Evolutionary conservation across 495 filamentous ascomycete species (phyloP), one percentile per base, ranked within the genome.

Genomic region (Clavariopsis aquatica): DNA sequence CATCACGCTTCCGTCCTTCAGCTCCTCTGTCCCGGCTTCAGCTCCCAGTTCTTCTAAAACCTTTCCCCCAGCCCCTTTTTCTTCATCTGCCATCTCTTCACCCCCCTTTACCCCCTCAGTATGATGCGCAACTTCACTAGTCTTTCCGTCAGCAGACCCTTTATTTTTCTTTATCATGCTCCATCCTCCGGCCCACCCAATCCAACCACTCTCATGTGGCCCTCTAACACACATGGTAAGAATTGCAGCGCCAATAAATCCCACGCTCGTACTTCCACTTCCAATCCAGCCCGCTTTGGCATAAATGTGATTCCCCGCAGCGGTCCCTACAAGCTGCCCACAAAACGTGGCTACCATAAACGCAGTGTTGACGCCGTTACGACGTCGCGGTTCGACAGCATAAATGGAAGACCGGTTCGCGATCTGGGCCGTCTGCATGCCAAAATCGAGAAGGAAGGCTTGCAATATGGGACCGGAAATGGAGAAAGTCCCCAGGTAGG

Each of bases 331-430:
- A 22, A 95, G 73, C 77, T 94, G 90, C 0, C 90, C 90, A 47
- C 81, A 83, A 71, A 93, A 94, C 0, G 81, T 81, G 12, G 79
- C 78, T 2, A 93, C 79, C 90, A 93, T 93, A 69, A 89, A 96
- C 2, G 85, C 87, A 1, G 91, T 94, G 70, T 96, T 96, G 23
- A 93, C 80, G 0, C 91, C 72, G 72, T 92, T 94, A 23, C 88
- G 75, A 1, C 85, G 87, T 64, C 86, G 85, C 1, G 90, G 86
- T 59, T 87, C 85, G 17, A 94, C 83, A 2, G 75, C 77, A 63
- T 91, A 94, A 20, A 96, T 88, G 2, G 84, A 81, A 0, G 80
- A 81, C 0, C 91, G 78, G 65, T 92, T 92, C 3, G 87, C 89
- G 29, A 92, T 88, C 74, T 92, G 88, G 3, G 84, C 79, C 17